These are phyloP conservation scores for Eucalyptus tenuipes DNA, from an alignment of 345 rosid genomes.

Conservation along the genomic window DNA sequence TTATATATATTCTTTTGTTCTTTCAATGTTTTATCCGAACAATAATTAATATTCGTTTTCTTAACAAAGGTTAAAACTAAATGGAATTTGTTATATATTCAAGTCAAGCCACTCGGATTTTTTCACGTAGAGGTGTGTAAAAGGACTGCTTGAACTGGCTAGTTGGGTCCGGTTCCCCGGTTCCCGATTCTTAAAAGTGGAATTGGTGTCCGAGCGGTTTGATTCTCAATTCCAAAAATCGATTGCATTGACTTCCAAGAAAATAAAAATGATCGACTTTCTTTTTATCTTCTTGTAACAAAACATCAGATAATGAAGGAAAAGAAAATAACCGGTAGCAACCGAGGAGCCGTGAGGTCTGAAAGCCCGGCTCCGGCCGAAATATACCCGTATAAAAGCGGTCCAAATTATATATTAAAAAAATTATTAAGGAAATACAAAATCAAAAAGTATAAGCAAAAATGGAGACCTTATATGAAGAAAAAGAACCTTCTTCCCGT, in stretches of 20 bases:
- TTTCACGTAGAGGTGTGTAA: accelerated
- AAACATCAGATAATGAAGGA: too few relatives aligned
- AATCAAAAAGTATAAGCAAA: background rate
- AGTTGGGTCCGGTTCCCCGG: accelerated
- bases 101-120: too few relatives aligned
- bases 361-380: background rate
- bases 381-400: background rate
- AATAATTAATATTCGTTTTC: background rate
- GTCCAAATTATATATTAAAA: background rate
- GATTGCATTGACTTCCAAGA: too few relatives aligned
- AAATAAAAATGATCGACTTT: too few relatives aligned
- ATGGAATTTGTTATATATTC: too few relatives aligned
- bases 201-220: accelerated
- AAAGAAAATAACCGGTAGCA: too few relatives aligned
- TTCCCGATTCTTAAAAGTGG: too few relatives aligned
- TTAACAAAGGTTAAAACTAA: too few relatives aligned
- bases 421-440: background rate
- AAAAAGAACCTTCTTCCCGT: background rate
- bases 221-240: too few relatives aligned
- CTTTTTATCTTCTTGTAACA: too few relatives aligned
- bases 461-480: background rate
- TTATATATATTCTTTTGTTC: accelerated
- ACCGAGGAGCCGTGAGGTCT: background rate
- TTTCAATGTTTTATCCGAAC: background rate
- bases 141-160: accelerated